Conservation (phyloP, 306 rosid genomes). For the Clitoria ternatea region DNA sequence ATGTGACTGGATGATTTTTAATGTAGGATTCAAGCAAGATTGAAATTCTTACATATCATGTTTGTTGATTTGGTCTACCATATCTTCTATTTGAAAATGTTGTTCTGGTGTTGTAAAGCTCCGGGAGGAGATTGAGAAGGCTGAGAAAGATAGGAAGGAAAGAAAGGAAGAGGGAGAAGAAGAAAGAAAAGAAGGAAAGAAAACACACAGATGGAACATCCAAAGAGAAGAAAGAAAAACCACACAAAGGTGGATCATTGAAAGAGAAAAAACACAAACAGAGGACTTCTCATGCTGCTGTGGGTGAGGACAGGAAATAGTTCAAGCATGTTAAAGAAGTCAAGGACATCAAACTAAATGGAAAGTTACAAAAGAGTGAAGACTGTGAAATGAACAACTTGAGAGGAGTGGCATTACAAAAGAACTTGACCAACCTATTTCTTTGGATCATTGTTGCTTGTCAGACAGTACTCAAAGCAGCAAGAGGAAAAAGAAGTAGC, state of each 20-base stretch:
- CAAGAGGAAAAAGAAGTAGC: conserved; percentile 50
- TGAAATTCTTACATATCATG: conserved; percentile 25
- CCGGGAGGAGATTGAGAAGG: conserved; percentile 43
- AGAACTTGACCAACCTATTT: conserved; percentile 59
- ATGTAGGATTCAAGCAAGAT: conserved; percentile 13
- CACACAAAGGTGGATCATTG: conserved; percentile 7
- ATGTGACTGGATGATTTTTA: conserved; percentile 10
- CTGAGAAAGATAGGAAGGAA: conserved; percentile 29
- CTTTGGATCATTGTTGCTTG: conserved; percentile 34
- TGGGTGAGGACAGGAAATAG: conserved; percentile 13
- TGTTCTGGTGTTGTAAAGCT: conserved; percentile 79
- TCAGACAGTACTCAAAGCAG: conserved; percentile 58
- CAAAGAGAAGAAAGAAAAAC: conserved; percentile 29
- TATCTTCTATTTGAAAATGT: conserved; percentile 47
- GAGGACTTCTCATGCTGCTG: neutral
- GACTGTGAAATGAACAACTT: conserved; percentile 35
- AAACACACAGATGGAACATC: no score
- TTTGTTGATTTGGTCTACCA: conserved; percentile 42
- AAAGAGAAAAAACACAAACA: no score
- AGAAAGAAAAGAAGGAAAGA: conserved; percentile 22
- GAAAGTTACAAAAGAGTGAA: conserved; percentile 5
- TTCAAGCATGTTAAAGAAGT: neutral
- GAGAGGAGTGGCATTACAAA: conserved; percentile 72
- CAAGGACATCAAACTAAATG: conserved; percentile 9
- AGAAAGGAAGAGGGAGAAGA: conserved; percentile 28